These are phyloP conservation scores for Podila horticola DNA, from an alignment of 192 early-diverging fungal species.

Conservation along the genomic window DNA sequence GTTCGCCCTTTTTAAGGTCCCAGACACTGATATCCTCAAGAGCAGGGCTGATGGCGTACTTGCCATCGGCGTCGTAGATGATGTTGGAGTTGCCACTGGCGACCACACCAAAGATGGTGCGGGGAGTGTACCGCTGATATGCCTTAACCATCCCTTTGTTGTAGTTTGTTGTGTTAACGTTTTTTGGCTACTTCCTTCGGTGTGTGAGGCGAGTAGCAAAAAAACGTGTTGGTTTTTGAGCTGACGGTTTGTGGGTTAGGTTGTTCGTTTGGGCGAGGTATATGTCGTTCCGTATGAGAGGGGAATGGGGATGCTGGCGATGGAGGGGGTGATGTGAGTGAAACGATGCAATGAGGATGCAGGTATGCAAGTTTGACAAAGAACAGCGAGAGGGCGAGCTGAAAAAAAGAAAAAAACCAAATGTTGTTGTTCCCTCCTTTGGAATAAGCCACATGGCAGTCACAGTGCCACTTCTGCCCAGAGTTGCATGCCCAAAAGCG, in stretches of 20 bases:
- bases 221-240: constrained; percentile 4
- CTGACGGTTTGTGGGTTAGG: neutral
- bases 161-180: constrained; percentile 10
- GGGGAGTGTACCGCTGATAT: constrained; percentile 86
- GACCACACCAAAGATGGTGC: constrained; percentile 87
- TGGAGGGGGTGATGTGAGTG: constrained; percentile 3
- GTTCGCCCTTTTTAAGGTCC: constrained; percentile 86
- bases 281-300: neutral
- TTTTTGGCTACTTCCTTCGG: constrained; percentile 6
- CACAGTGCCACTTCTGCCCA: neutral
- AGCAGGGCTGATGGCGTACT: constrained; percentile 80
- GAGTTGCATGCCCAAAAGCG: neutral
- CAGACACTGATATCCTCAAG: constrained; percentile 87
- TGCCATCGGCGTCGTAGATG: constrained; percentile 75
- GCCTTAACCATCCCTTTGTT: constrained; percentile 70
- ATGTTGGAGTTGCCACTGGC: constrained; percentile 74
- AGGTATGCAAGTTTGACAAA: neutral
- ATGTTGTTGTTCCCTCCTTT: neutral
- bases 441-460: constrained; percentile 31
- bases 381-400: neutral
- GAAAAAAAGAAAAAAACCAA: constrained; percentile 28
- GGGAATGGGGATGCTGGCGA: neutral
- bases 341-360: constrained; percentile 1
- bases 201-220: neutral
- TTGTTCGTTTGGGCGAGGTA: neutral